phyloP scores from a whole-genome alignment of 495 filamentous ascomycete genomes.

The Xylaria intraflava region DNA sequence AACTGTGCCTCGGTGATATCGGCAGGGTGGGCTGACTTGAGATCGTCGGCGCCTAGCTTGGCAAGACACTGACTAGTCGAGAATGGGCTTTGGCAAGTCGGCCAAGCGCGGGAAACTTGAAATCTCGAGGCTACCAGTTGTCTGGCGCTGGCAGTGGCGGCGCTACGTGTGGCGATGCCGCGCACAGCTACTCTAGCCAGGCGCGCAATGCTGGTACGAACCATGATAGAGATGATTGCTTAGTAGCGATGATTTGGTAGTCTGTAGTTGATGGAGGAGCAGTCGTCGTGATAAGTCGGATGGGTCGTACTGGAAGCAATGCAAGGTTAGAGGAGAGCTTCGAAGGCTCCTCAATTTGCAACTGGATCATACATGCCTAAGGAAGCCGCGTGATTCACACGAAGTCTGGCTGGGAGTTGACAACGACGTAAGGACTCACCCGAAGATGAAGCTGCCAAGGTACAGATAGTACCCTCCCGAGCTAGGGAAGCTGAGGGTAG shows the following conservation, averaged over 20 bases:
- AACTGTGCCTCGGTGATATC: conserved; percentile 36
- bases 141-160: not conserved
- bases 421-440: not conserved
- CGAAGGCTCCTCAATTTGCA: not conserved
- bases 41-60: conserved; percentile 13
- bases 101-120: conserved; percentile 1
- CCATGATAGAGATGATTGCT: conserved; percentile 17
- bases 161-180: conserved; percentile 10
- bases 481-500: no score
- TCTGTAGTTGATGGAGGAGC: not conserved
- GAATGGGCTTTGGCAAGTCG: conserved; percentile 4
- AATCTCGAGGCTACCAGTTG: conserved; percentile 5
- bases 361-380: not conserved
- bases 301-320: not conserved
- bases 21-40: conserved; percentile 19
- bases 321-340: not conserved
- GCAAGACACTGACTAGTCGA: conserved; percentile 19
- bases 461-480: no score
- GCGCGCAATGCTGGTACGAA: conserved; percentile 19
- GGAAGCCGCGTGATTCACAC: not conserved
- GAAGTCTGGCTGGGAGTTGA: not conserved
- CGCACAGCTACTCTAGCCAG: conserved; percentile 19
- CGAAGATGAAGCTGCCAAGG: not conserved
- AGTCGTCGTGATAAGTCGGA: not conserved
- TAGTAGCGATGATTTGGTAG: not conserved